Evolutionary conservation across 306 rosid genomes (phyloP), one percentile per base, ranked within the genome.

Genomic region (Carpinus viminea): DNA sequence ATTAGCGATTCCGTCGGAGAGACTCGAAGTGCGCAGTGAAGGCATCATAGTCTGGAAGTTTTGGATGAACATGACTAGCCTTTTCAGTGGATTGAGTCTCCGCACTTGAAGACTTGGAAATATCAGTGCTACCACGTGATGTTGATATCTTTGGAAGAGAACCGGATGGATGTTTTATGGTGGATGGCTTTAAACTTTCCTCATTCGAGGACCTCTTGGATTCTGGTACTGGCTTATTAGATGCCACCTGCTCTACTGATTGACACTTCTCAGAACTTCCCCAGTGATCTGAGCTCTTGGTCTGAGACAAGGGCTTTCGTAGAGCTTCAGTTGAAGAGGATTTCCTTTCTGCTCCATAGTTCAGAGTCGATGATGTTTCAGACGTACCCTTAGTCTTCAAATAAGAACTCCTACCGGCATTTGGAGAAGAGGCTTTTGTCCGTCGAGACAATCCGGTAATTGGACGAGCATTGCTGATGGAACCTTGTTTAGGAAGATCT

Each of bases 41-140:
- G 61, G 87, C 71, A 72, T 94, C 97, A 34, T 86, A 89, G 77
- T 94, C 97, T 1, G 98, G 98, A 81, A 91, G 90, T 86, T 92
- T 92, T 5, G 97, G 97, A 83, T 94, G 97, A 78, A 91, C 91
- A 64, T 94, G 98, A 74, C 82, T 82, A 34, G 81, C 79, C 68
- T 72, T 90, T 83, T 80, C 85, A 75, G 78, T 85, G 16, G 89
- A 77, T 21, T 87, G 56, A 61, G 76, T 38, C 78, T 83, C 88
- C 73, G 56, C 80, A 17, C 61, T 48, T 8, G 81, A 59, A 59
- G 83, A 65, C 24, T 71, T 76, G 15, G 81, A 75, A 83, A 87
- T 77, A 74, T 75, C 86, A 52, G 75, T 72, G 82, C 72, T 79
- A 72, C 26, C 26, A 24, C 77, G 82, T 71, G 85, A 46, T 76